Conservation (phyloP, 768 basidiomycete genomes). For the Paxillus involutus region DNA sequence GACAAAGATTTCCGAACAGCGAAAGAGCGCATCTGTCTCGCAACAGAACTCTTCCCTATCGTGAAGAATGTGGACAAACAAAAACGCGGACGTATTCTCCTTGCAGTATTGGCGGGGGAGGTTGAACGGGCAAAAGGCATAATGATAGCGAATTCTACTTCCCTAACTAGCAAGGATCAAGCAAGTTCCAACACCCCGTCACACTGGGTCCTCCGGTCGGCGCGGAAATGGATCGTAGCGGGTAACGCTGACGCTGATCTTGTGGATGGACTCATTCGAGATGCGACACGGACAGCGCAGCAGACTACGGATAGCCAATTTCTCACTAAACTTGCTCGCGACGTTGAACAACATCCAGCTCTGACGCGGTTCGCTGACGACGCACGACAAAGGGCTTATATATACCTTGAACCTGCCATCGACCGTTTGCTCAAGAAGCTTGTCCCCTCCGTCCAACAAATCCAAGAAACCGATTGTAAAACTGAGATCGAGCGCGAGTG, state of each 20-base stretch:
- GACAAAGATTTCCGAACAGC: conserved; percentile 4
- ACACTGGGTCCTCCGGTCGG: not conserved
- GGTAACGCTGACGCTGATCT: not conserved
- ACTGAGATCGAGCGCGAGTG: not conserved
- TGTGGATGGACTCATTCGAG: conserved; percentile 5
- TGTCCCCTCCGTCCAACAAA: conserved; percentile 3
- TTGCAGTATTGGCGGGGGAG: conserved; percentile 4
- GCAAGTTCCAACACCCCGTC: not conserved
- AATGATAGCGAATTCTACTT: not conserved
- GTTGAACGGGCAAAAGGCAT: not conserved
- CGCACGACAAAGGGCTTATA: not conserved
- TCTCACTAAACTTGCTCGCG: conserved; percentile 5
- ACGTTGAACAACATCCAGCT: conserved; percentile 3
- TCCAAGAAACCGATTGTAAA: conserved; percentile 1
- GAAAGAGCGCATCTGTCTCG: conserved; percentile 17
- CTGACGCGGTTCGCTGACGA: not conserved
- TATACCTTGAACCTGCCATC: not conserved
- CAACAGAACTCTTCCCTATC: conserved; percentile 1
- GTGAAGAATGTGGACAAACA: not conserved
- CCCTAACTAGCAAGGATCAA: not conserved
- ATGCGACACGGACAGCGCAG: not conserved
- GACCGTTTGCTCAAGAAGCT: conserved; percentile 8
- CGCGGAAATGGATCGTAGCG: not conserved
- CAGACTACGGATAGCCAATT: conserved; percentile 15
- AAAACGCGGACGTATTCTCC: not conserved